Evolutionary conservation across 495 filamentous ascomycete species (phyloP).

Genomic region (Aspergillus egyptiacus): DNA sequence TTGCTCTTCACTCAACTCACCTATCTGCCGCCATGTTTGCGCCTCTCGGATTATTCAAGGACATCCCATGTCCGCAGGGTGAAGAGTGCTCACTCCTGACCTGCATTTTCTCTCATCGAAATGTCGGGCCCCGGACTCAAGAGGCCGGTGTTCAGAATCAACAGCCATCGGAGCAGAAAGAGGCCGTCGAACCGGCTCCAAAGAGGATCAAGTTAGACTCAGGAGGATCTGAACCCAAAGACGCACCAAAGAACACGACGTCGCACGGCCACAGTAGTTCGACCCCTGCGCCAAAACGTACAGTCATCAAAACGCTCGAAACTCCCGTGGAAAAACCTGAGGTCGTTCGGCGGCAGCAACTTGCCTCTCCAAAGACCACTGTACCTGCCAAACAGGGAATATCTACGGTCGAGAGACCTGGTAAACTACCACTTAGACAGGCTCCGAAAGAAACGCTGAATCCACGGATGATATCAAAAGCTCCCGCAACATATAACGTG

Average conservation of each 20-base stretch:
- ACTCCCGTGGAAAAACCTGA: background rate
- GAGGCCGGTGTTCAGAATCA: background rate
- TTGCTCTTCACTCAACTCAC: slow-evolving; percentile 11
- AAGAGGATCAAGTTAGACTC: slow-evolving; percentile 14
- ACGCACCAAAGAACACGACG: background rate
- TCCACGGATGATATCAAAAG: slow-evolving; percentile 67
- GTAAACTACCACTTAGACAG: slow-evolving; percentile 29
- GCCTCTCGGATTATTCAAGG: slow-evolving; percentile 58
- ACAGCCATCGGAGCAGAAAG: background rate
- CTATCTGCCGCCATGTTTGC: slow-evolving; percentile 53
- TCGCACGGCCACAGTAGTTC: background rate
- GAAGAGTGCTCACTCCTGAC: slow-evolving; percentile 48
- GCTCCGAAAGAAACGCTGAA: slow-evolving; percentile 56
- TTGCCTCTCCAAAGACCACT: background rate
- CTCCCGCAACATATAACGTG: slow-evolving; percentile 64
- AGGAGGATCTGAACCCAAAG: slow-evolving; percentile 2
- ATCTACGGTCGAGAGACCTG: slow-evolving; percentile 21
- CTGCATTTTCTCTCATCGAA: slow-evolving; percentile 56
- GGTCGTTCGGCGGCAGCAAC: background rate
- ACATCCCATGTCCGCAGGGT: slow-evolving; percentile 58
- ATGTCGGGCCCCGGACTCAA: slow-evolving; percentile 3
- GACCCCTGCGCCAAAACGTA: no score
- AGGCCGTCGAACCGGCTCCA: background rate
- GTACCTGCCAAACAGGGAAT: slow-evolving; percentile 1
- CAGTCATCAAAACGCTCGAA: background rate